Conservation (phyloP, 305 asterid species). For the Fraxinus platypoda region DNA sequence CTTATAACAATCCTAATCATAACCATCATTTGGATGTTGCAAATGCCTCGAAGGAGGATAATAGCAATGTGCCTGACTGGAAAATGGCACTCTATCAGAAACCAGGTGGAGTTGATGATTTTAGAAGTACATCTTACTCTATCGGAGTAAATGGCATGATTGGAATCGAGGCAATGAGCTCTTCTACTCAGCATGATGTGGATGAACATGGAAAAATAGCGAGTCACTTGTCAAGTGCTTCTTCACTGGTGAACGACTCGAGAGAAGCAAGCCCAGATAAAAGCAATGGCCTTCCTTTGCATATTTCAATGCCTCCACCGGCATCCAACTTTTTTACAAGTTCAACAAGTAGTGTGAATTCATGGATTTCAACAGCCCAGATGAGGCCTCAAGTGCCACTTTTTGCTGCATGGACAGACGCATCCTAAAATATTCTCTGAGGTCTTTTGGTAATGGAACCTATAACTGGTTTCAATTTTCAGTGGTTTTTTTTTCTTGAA, state of each 20-base stretch:
- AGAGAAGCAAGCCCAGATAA: constrained; percentile 45
- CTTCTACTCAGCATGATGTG: constrained; percentile 25
- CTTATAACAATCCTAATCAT: constrained; percentile 18
- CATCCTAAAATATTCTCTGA: constrained; percentile 26
- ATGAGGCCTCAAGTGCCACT: constrained; percentile 71
- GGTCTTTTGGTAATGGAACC: constrained; percentile 10
- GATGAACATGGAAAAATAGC: constrained; percentile 29
- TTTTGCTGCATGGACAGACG: constrained; percentile 83
- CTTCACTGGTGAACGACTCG: constrained; percentile 37
- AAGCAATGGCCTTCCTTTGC: constrained; percentile 36
- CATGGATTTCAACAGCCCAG: constrained; percentile 63
- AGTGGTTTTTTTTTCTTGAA: constrained; percentile 12
- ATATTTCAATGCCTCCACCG: constrained; percentile 37
- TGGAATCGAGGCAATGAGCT: constrained; percentile 31
- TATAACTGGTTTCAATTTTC: not conserved
- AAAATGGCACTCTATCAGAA: constrained; percentile 47
- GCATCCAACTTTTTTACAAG: constrained; percentile 43
- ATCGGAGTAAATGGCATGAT: constrained; percentile 27
- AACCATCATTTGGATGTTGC: constrained; percentile 24
- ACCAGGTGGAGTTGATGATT: constrained; percentile 29
- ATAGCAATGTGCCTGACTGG: constrained; percentile 42
- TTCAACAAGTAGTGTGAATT: constrained; percentile 25
- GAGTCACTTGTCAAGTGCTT: constrained; percentile 41
- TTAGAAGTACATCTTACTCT: constrained; percentile 33
- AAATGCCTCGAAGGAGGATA: constrained; percentile 24